These are phyloP conservation scores for Klebsormidium nitens DNA, from an alignment of 139 green algal species.

Conservation along the genomic window DNA sequence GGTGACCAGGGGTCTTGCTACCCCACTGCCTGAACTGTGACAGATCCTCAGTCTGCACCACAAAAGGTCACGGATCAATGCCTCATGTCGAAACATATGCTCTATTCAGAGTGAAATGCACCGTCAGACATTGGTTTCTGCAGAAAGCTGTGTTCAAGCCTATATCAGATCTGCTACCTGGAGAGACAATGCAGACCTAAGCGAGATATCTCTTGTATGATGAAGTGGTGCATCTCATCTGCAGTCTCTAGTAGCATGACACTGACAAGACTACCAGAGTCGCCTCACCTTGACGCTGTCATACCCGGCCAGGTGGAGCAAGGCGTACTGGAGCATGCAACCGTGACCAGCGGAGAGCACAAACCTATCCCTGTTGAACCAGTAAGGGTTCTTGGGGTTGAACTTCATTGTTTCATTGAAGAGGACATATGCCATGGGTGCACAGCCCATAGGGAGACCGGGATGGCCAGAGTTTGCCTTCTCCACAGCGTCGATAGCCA, in stretches of 20 bases:
- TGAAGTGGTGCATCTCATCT: too few relatives aligned
- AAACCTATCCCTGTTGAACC: conserved; percentile 95
- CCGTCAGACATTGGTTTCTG: too few relatives aligned
- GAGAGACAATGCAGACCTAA: too few relatives aligned
- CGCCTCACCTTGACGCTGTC: conserved; percentile 47
- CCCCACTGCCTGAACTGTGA: conserved; percentile 96
- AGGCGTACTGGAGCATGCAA: conserved; percentile 97
- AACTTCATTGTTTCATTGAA: conserved; percentile 92
- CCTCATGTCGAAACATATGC: too few relatives aligned
- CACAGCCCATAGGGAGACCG: conserved; percentile 93
- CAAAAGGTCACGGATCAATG: too few relatives aligned
- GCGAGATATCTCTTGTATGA: too few relatives aligned
- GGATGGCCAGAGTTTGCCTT: conserved; percentile 93
- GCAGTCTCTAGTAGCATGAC: too few relatives aligned
- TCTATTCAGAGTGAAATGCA: too few relatives aligned
- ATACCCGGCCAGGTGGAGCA: conserved; percentile 95
- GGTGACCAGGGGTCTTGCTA: conserved; percentile 89
- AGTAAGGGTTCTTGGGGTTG: conserved; percentile 92
- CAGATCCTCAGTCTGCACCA: conserved; percentile 86
- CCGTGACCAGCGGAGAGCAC: conserved; percentile 97
- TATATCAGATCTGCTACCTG: too few relatives aligned
- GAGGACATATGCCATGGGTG: conserved; percentile 95
- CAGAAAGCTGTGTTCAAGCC: too few relatives aligned
- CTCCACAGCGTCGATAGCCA: conserved; percentile 51
- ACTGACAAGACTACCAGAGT: background rate